Evolutionary conservation across 305 asterid genomes (phyloP), one percentile per base, ranked within the genome.

Genomic region (Ajuga reptans): DNA sequence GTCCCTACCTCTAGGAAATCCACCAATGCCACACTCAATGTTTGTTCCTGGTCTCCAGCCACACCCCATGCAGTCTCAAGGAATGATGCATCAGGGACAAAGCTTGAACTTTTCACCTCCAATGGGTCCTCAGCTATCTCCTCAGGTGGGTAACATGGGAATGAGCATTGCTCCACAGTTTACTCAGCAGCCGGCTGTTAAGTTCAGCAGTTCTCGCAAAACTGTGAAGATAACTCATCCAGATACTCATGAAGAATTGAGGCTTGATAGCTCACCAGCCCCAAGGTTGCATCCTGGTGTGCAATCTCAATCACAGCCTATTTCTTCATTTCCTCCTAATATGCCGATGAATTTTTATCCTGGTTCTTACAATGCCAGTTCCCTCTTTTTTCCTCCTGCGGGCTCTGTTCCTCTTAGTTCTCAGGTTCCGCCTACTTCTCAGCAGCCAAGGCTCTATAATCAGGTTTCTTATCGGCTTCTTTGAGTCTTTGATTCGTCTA

Each of bases 211-310:
- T 71, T 64, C 81, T 41, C 89, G 95, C 43, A 90, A 84, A 82
- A 58, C 87, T 63, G 91, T 88, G 66, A 90, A 90, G 83, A 88
- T 90, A 61, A 90, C 95, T 57, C 90, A 90, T 71, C 97, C 97
- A 18, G 92, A 86, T 0, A 90, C 97, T 75, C 89, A 83, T 69
- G 97, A 90, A 72, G 96, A 88, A 73, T 75, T 90, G 83, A 88
- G 84, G 81, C 90, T 90, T 55, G 94, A 86, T 51, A 80, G 81
- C 15, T 78, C 91, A 37, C 74, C 80, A 11, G 86, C 71, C 66
- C 73, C 75, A 47, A 86, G 86, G 81, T 75, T 86, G 72, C 84
- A 85, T 77, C 83, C 87, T 74, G 73, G 64, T 71, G 78, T 77
- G 85, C 83, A 77, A 64, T 79, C 90, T 79, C 90, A 81, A 49